These are phyloP conservation scores for Yamadazyma akitaensis DNA, from an alignment of 805 yeast species.

Conservation along the genomic window DNA sequence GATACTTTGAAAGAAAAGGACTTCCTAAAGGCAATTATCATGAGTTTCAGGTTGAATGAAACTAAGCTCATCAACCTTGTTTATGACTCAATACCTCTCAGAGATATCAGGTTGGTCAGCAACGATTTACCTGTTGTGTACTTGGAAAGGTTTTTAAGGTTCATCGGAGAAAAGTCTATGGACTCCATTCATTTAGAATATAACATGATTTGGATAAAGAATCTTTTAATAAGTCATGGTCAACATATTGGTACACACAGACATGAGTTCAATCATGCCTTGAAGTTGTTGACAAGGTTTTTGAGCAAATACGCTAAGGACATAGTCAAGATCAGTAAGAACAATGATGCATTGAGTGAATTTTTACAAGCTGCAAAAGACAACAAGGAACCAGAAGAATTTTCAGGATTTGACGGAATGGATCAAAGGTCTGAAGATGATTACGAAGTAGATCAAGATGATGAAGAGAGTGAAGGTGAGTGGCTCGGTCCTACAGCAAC, in stretches of 20 bases:
- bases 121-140: constrained; percentile 76
- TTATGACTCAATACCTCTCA: constrained; percentile 68
- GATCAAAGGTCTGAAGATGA: constrained; percentile 30
- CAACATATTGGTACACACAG: constrained; percentile 61
- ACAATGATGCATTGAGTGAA: constrained; percentile 51
- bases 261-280: constrained; percentile 57
- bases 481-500: constrained; percentile 25
- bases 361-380: constrained; percentile 42
- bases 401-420: constrained; percentile 19
- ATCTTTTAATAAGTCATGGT: constrained; percentile 71
- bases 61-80: constrained; percentile 64
- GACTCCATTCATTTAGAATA: constrained; percentile 84
- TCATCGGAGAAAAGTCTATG: constrained; percentile 63
- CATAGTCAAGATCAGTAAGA: constrained; percentile 51
- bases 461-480: constrained; percentile 21
- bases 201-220: constrained; percentile 76
- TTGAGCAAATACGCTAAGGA: constrained; percentile 73
- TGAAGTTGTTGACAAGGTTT: constrained; percentile 73
- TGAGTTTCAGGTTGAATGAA: constrained; percentile 94
- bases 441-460: constrained; percentile 28
- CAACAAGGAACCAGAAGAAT: constrained; percentile 22
- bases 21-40: constrained; percentile 74
- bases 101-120: constrained; percentile 65
- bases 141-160: constrained; percentile 60
- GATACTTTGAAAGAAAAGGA: constrained; percentile 58